Percentiles rank a stretch among this genome's conserved stretches.
phyloP scores from a whole-genome alignment of 176 grass and related monocot species.

The Eragrostis curvula region DNA sequence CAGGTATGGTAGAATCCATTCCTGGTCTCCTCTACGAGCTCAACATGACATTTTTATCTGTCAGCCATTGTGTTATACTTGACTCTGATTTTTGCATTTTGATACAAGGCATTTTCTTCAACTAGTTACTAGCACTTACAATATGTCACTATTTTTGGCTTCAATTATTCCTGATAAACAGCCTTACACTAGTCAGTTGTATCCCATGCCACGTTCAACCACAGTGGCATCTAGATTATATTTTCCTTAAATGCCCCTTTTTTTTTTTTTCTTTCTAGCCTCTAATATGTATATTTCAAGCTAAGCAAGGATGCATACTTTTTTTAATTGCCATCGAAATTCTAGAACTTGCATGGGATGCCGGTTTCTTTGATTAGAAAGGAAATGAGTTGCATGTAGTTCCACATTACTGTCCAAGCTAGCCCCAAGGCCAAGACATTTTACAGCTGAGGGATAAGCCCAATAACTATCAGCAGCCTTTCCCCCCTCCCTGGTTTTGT shows the following conservation, averaged over 20 bases:
- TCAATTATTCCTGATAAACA: slow-evolving; percentile 12
- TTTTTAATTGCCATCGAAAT: slow-evolving; percentile 10
- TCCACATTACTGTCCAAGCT: not conserved
- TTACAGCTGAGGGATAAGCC: not conserved
- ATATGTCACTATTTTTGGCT: not conserved
- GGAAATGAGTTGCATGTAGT: slow-evolving; percentile 24
- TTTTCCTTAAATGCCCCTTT: not conserved
- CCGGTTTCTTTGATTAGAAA: slow-evolving; percentile 17
- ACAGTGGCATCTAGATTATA: slow-evolving; percentile 5
- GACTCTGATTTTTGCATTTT: not conserved
- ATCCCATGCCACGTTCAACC: not conserved
- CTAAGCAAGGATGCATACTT: slow-evolving; percentile 8
- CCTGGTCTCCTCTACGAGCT: not conserved
- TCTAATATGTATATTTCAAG: slow-evolving; percentile 27
- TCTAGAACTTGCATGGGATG: not conserved
- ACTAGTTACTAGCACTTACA: not conserved
- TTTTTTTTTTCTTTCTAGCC: slow-evolving; percentile 8
- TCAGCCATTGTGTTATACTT: not conserved
- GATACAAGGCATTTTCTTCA: not conserved
- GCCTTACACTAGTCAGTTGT: not conserved
- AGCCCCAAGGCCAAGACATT: not conserved
- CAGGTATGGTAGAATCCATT: slow-evolving; percentile 50
- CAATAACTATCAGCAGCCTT: not conserved
- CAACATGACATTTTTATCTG: not conserved
- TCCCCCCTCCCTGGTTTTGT: not conserved